phyloP scores from a whole-genome alignment of 2,329 filamentous ascomycete genomes.

The Coniochaeta ligniaria region DNA sequence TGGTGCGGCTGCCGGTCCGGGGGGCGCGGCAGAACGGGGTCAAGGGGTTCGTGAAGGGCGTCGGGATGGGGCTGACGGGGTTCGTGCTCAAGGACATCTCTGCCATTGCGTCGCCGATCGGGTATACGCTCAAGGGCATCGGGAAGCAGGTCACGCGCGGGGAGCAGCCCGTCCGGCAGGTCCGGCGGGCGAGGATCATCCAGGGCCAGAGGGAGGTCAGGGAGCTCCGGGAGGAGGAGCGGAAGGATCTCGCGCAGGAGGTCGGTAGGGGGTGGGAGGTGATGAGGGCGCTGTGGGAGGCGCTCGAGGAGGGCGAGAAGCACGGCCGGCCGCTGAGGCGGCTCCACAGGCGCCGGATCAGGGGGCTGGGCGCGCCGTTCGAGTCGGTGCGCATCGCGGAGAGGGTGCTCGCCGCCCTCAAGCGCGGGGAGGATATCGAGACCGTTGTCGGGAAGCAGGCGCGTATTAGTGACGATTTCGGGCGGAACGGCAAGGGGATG shows the following conservation, averaged over 20 bases:
- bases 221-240: constrained; percentile 23
- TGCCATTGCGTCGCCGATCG: constrained; percentile 52
- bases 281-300: constrained; percentile 29
- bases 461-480: constrained; percentile 12
- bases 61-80: constrained; percentile 57
- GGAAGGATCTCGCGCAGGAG: constrained; percentile 18
- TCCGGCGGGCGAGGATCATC: constrained; percentile 50
- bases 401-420: constrained; percentile 35
- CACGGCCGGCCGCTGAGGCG: constrained; percentile 15
- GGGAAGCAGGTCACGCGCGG: constrained; percentile 51
- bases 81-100: constrained; percentile 59
- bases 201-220: constrained; percentile 45
- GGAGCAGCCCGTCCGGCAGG: constrained; percentile 42
- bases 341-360: constrained; percentile 18
- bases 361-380: constrained; percentile 34
- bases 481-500: constrained; percentile 3
- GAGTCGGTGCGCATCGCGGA: constrained; percentile 41
- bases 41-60: constrained; percentile 40
- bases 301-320: constrained; percentile 28
- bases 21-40: constrained; percentile 43
- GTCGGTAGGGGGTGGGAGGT: constrained; percentile 33
- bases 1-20: constrained; percentile 51
- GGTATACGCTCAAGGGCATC: constrained; percentile 57
- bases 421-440: constrained; percentile 33
- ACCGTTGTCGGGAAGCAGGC: constrained; percentile 18